Evolutionary conservation across 495 filamentous ascomycete genomes (phyloP), one percentile per base, ranked within the genome.

Genomic region (Penicillium goetzii): DNA sequence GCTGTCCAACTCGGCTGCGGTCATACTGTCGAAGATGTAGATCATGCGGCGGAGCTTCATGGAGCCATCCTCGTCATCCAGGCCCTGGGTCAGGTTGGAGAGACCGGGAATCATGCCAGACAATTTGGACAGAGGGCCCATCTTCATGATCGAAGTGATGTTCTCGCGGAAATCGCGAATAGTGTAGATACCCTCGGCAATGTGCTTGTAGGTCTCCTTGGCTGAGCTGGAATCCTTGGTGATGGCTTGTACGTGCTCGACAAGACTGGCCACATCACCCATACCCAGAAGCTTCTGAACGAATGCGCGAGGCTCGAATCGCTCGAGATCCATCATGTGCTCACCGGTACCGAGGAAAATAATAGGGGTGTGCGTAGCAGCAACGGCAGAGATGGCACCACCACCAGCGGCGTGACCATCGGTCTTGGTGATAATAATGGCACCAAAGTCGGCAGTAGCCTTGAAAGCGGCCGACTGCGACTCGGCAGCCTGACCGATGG

Each of bases 11-110:
- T 99, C 95, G 68, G 93, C 93, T 25, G 89, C 85, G 1, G 94
- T 98, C 95, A 99, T 98, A 68, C 86, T 90, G 81, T 99, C 95
- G 78, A 93, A 97, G 61, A 99, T 97, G 79, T 96, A 98, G 68
- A 98, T 91, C 96, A 98, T 98, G 62, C 96, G 91, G 73, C 95
- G 93, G 47, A 99, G 84, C 78, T 98, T 97, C 72, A 89, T 75
- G 26, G 87, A 88, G 4, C 93, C 95, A 71, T 98, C 94, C 72
- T 97, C 96, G 74, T 99, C 95, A 74, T 98, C 93, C 82, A 98
- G 93, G 43, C 92, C 91, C 28, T 90, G 87, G 83, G 97, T 97
- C 82, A 98, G 89, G 68, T 92, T 90, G 53, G 88, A 89, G 63
- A 98, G 86, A 33, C 95, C 96, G 0, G 95, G 95, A 57, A 99